These are phyloP conservation scores for Scorias spongiosa DNA, from an alignment of 2,329 filamentous ascomycete genomes.

Conservation along the genomic window DNA sequence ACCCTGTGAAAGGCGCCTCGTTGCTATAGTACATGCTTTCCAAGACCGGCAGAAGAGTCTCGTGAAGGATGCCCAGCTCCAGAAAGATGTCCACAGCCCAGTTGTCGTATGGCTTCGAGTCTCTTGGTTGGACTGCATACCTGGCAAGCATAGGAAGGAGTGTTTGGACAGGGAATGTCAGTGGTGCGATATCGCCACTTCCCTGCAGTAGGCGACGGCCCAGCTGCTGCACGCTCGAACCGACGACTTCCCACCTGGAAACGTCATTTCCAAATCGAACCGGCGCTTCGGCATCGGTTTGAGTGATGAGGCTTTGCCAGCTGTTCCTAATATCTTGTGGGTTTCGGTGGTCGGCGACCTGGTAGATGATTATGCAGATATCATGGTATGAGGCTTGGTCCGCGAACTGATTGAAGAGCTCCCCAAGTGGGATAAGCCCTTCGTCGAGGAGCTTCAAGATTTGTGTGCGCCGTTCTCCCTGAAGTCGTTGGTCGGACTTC, in stretches of 20 bases:
- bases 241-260: slow-evolving; percentile 56
- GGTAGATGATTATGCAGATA: slow-evolving; percentile 81
- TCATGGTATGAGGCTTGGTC: slow-evolving; percentile 89
- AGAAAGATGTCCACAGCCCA: slow-evolving; percentile 55
- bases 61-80: slow-evolving; percentile 45
- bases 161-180: slow-evolving; percentile 21
- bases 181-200: slow-evolving; percentile 9
- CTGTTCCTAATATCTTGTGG: slow-evolving; percentile 68
- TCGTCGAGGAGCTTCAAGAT: slow-evolving; percentile 59
- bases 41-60: slow-evolving; percentile 45
- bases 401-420: slow-evolving; percentile 88
- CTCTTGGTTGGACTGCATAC: slow-evolving; percentile 37
- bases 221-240: slow-evolving; percentile 42
- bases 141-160: slow-evolving; percentile 42
- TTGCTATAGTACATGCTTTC: slow-evolving; percentile 54
- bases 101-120: slow-evolving; percentile 34
- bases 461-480: slow-evolving; percentile 44
- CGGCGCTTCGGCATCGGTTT: slow-evolving; percentile 39
- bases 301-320: slow-evolving; percentile 69
- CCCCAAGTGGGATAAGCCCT: slow-evolving; percentile 59
- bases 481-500: slow-evolving; percentile 55
- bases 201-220: slow-evolving; percentile 32
- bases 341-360: slow-evolving; percentile 81
- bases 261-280: slow-evolving; percentile 25
- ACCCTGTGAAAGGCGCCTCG: slow-evolving; percentile 47